Percentiles rank a stretch among this genome's conserved stretches.
Conservation (phyloP, 345 rosid species). For the Limnanthes douglasii region DNA sequence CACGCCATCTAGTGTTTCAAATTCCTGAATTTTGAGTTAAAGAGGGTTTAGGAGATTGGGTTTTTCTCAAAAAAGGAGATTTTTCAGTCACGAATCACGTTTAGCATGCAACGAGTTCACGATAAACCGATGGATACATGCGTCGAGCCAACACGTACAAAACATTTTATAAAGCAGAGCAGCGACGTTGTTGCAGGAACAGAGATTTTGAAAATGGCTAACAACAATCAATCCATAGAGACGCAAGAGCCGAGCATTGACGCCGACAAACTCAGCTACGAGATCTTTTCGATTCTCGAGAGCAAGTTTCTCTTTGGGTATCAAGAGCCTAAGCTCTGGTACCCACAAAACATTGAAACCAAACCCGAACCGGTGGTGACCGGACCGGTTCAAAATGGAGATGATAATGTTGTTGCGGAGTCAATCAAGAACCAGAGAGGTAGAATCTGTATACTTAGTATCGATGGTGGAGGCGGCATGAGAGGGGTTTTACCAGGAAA, state of each 20-base stretch:
- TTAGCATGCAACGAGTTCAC: constrained; percentile 17
- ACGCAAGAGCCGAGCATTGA: constrained; percentile 95
- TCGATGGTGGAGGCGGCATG: constrained; percentile 92
- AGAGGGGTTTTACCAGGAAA: constrained; percentile 79
- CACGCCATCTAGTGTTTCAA: too few species aligned
- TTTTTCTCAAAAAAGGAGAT: too few species aligned
- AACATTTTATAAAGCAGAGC: constrained; percentile 7
- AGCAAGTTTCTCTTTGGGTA: constrained; percentile 86
- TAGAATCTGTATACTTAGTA: constrained; percentile 68
- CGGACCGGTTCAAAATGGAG: not conserved
- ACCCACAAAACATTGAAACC: constrained; percentile 40
- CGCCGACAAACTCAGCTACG: constrained; percentile 91
- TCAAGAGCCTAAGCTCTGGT: constrained; percentile 70
- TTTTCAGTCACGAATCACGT: too few species aligned
- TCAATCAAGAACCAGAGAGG: constrained; percentile 80
- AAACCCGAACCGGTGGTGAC: constrained; percentile 12
- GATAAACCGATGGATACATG: constrained; percentile 7
- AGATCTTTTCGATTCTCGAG: constrained; percentile 88
- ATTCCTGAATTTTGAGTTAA: too few species aligned
- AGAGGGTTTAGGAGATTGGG: too few species aligned
- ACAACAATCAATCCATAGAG: constrained; percentile 21
- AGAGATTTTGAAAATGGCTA: constrained; percentile 16
- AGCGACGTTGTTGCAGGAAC: constrained; percentile 6
- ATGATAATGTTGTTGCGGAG: constrained; percentile 12
- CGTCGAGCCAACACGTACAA: constrained; percentile 2